Base-by-base conservation (phyloP, 2,329 filamentous ascomycete species). In the Microdochium bolleyi region DNA sequence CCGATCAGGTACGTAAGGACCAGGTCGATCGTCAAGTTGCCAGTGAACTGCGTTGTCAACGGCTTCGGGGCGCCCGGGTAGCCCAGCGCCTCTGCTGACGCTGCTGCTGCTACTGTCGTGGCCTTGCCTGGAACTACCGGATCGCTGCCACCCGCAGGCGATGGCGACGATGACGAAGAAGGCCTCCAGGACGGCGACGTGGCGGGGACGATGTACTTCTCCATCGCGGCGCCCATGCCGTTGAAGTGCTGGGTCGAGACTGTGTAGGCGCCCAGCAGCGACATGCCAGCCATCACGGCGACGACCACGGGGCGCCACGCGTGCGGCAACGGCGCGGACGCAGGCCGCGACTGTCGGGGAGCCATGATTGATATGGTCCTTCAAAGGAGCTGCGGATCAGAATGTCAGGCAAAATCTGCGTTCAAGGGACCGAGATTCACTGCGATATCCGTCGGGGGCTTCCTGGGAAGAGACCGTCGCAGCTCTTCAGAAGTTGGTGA, bases 1-100 rank as follows among this genome's bases (percentile, higher is more conserved):
- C 24, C 52, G 19, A 64, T 51, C 46, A 61, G 46, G n/a, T 38
- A 38, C 34, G 14, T 14, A 5, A 38, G n/a, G 34, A 38, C 16
- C 7, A 5, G 7, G 34, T 38, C 34, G 7, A 38, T 5, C 7
- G 16, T 14, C 13, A 14, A 14, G 34, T 38, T 38, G n/a, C 34
- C 34, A 5, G 34, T 38, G 34, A 16, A 38, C 14, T 5, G 34
- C 34, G 34, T 14, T 4, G n/a, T 14, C 4, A 38, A 16, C 13
- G 34, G 34, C 13, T 38, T 19, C 34, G 34, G 34, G 34, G 34
- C n/a, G n/a, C 34, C 34, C n/a, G n/a, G 34, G 34, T 14, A 38
- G 7, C 34, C 34, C 34, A n/a, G n/a, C n/a, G n/a, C n/a, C n/a
- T n/a, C n/a, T n/a, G n/a, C n/a, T n/a, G n/a, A n/a, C n/a, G n/a